Evolutionary conservation across 164 flowering plant genomes (phyloP).

Genomic region (Paratinospora sagittata): DNA sequence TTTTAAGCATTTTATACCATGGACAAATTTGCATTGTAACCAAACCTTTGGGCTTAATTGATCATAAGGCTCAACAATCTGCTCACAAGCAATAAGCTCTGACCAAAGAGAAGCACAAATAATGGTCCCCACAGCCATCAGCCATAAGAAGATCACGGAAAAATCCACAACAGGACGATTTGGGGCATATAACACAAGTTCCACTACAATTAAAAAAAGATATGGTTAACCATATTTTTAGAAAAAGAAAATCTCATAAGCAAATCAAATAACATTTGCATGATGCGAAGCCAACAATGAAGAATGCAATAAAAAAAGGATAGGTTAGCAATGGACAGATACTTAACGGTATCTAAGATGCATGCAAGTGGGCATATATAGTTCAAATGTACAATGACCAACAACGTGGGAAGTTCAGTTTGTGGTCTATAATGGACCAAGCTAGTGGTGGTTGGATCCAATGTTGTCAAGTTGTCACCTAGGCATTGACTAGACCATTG

Average conservation of each 20-base stretch:
- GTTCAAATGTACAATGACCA: no score
- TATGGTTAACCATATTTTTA: background rate
- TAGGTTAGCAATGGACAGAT: no score
- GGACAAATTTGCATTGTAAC: background rate
- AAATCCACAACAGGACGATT: conserved; percentile 54
- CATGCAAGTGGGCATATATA: no score
- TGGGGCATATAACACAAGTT: conserved; percentile 63
- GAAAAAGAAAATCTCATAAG: background rate
- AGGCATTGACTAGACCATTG: no score
- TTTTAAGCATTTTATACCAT: background rate
- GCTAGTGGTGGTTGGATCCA: no score
- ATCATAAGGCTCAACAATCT: conserved; percentile 52
- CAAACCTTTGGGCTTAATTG: conserved; percentile 63
- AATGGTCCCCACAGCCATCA: conserved; percentile 87
- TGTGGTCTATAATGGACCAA: no score
- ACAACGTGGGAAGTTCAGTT: no score
- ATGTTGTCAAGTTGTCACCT: no score
- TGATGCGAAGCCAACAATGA: no score
- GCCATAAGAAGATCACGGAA: conserved; percentile 61
- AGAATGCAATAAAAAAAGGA: no score
- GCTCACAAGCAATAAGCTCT: conserved; percentile 38
- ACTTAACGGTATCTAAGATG: no score
- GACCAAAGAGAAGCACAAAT: conserved; percentile 76
- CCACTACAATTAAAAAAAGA: conserved; percentile 48
- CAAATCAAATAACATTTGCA: no score